Conservation (phyloP, 306 rosid species). For the Sechiopsis laciniata region DNA sequence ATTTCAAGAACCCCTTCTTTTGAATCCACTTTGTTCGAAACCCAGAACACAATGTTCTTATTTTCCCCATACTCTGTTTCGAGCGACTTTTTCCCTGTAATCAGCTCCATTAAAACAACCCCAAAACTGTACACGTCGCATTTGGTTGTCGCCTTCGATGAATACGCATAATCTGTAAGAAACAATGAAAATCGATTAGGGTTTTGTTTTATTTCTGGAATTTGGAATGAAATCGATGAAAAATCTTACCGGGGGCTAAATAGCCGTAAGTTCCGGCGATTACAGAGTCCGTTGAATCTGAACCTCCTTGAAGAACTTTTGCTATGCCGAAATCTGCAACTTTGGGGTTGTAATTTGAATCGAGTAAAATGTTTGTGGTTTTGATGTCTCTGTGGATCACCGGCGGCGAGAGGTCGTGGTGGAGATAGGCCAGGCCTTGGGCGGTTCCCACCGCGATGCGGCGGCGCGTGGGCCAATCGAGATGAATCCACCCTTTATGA, state of each 20-base stretch:
- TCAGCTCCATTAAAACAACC: slow-evolving; percentile 80
- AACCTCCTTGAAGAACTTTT: slow-evolving; percentile 83
- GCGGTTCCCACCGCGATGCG: slow-evolving; percentile 76
- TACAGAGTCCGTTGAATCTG: slow-evolving; percentile 79
- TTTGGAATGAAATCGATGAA: neutral
- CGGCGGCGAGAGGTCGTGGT: slow-evolving; percentile 75
- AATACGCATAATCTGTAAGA: slow-evolving; percentile 79
- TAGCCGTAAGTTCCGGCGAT: slow-evolving; percentile 90
- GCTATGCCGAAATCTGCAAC: slow-evolving; percentile 98
- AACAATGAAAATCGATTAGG: too few species aligned
- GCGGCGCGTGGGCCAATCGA: slow-evolving; percentile 92
- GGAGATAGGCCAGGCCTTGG: slow-evolving; percentile 89
- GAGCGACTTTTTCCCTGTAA: slow-evolving; percentile 83
- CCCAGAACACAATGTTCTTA: slow-evolving; percentile 80
- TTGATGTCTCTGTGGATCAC: slow-evolving; percentile 92
- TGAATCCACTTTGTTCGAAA: slow-evolving; percentile 79
- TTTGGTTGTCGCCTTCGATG: slow-evolving; percentile 80
- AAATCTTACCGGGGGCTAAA: slow-evolving; percentile 75
- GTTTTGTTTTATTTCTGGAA: neutral
- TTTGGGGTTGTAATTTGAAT: slow-evolving; percentile 66
- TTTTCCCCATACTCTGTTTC: slow-evolving; percentile 83
- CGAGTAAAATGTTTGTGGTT: slow-evolving; percentile 79
- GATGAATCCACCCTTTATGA: slow-evolving; percentile 53
- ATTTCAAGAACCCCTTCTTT: slow-evolving; percentile 75
- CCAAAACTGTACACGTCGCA: slow-evolving; percentile 95